Evolutionary conservation across 805 yeast genomes (phyloP).

Genomic region (Candida anglica): DNA sequence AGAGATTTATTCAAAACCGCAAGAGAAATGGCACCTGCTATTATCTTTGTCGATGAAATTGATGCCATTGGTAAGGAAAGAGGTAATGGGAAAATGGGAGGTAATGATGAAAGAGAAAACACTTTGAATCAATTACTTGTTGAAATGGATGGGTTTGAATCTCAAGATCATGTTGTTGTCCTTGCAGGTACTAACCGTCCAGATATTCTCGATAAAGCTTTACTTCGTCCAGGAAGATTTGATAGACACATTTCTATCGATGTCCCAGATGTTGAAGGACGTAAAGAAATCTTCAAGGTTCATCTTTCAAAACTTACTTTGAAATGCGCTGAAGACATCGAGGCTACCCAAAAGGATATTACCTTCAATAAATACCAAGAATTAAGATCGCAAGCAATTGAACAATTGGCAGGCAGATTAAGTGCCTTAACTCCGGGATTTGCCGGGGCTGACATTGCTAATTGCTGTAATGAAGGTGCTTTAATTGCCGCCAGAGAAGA

Average conservation of each 20-base stretch:
- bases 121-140: slow-evolving; percentile 89
- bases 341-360: slow-evolving; percentile 30
- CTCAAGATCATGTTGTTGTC: slow-evolving; percentile 88
- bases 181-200: slow-evolving; percentile 94
- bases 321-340: slow-evolving; percentile 33
- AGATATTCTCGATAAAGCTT: slow-evolving; percentile 84
- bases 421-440: slow-evolving; percentile 94
- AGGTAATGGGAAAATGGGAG: slow-evolving; percentile 66
- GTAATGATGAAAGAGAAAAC: slow-evolving; percentile 91
- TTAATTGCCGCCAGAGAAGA: slow-evolving; percentile 83
- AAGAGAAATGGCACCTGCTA: slow-evolving; percentile 84
- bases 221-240: slow-evolving; percentile 92
- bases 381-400: slow-evolving; percentile 40
- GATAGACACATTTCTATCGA: slow-evolving; percentile 87
- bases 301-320: slow-evolving; percentile 63
- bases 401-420: slow-evolving; percentile 72
- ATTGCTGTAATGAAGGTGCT: slow-evolving; percentile 93
- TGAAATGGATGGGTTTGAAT: slow-evolving; percentile 92
- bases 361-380: slow-evolving; percentile 39
- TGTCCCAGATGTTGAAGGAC: slow-evolving; percentile 83
- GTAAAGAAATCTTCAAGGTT: slow-evolving; percentile 80
- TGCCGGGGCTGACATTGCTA: slow-evolving; percentile 95
- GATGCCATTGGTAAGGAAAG: slow-evolving; percentile 93
- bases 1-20: slow-evolving; percentile 90
- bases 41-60: slow-evolving; percentile 89